A percentile compares a stretch with the other conserved stretches of the same genome.
Conservation (phyloP, 768 basidiomycete species). For the Phylloporus scabripes region DNA sequence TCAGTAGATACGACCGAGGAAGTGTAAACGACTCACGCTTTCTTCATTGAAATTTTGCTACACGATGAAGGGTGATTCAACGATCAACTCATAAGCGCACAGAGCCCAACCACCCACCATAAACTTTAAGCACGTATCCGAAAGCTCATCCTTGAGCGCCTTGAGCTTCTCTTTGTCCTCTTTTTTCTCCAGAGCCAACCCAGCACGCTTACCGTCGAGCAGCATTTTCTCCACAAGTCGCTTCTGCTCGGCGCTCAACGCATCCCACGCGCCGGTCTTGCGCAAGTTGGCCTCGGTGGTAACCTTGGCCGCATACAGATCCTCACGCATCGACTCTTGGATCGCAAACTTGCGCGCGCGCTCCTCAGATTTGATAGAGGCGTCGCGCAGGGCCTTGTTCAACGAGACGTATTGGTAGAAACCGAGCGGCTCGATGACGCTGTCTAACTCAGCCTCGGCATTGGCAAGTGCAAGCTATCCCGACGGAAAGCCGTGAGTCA, state of each 20-base stretch:
- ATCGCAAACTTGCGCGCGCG: constrained; percentile 65
- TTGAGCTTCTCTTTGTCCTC: constrained; percentile 51
- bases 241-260: constrained; percentile 59
- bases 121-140: constrained; percentile 73
- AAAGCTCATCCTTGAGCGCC: constrained; percentile 68
- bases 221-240: constrained; percentile 79
- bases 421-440: constrained; percentile 50
- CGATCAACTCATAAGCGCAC: neutral
- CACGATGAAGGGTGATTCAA: neutral
- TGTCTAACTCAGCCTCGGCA: constrained; percentile 53
- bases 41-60: constrained; percentile 92
- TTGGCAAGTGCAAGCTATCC: constrained; percentile 51
- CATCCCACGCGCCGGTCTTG: constrained; percentile 54
- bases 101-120: constrained; percentile 41
- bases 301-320: constrained; percentile 70
- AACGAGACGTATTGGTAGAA: constrained; percentile 85
- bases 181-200: constrained; percentile 63
- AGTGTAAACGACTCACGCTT: constrained; percentile 40
- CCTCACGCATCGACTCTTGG: constrained; percentile 75
- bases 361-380: constrained; percentile 70
- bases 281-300: constrained; percentile 66
- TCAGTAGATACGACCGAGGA: neutral
- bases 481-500: constrained; percentile 2
- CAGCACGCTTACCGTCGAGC: constrained; percentile 74
- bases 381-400: constrained; percentile 72